phyloP scores from a whole-genome alignment of 306 rosid genomes.

The Rubus parviflorus region DNA sequence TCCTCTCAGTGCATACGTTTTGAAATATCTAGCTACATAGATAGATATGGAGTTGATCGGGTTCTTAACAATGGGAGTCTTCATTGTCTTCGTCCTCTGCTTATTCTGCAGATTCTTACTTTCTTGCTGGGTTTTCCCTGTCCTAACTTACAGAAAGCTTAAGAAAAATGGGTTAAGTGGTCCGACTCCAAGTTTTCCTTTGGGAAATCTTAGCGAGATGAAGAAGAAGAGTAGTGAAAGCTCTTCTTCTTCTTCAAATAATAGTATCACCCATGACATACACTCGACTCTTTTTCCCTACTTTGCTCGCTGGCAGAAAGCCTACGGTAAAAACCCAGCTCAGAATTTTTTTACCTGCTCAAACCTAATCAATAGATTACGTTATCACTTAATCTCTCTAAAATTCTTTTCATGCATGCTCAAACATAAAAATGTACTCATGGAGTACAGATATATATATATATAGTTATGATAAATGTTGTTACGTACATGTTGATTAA shows the following conservation, averaged over 20 bases:
- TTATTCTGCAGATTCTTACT: conserved; percentile 31
- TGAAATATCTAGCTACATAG: background rate
- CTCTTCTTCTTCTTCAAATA: conserved; percentile 11
- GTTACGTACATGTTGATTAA: background rate
- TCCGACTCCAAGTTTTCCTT: conserved; percentile 71
- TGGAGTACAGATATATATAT: no score
- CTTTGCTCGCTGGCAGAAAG: conserved; percentile 69
- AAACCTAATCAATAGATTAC: background rate
- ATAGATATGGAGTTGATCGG: background rate
- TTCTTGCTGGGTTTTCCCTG: conserved; percentile 70
- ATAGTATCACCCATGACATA: conserved; percentile 49
- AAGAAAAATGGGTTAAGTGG: conserved; percentile 69
- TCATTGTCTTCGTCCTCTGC: conserved; percentile 14
- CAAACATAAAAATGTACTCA: background rate
- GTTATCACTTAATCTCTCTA: background rate
- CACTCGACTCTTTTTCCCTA: conserved; percentile 66
- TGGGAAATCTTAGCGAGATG: conserved; percentile 74
- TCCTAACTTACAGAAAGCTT: conserved; percentile 37
- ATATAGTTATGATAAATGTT: background rate
- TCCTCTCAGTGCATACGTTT: background rate
- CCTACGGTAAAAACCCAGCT: conserved; percentile 46
- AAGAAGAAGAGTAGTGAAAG: conserved; percentile 33
- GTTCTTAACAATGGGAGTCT: background rate
- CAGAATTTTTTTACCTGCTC: background rate
- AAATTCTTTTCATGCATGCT: background rate